phyloP scores from a whole-genome alignment of 1,284 basidiomycete genomes.

The Austroboletus rostrupii region DNA sequence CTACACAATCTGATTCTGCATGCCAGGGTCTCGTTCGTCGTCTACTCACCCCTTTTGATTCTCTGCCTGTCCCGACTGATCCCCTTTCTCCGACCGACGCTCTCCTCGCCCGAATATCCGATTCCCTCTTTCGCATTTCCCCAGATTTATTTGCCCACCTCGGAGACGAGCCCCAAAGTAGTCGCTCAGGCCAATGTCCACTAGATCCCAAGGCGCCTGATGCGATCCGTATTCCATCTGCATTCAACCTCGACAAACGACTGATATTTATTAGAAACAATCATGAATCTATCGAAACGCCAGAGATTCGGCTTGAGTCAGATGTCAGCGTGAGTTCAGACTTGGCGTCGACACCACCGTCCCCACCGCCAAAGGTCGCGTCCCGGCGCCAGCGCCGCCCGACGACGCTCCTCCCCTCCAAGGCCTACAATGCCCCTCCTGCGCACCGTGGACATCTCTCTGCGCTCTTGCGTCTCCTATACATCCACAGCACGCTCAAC shows the following conservation, averaged over 20 bases:
- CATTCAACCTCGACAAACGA: slow-evolving; percentile 51
- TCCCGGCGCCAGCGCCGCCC: slow-evolving; percentile 31
- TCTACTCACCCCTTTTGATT: slow-evolving; percentile 52
- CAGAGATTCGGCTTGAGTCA: slow-evolving; percentile 54
- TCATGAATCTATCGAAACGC: slow-evolving; percentile 31
- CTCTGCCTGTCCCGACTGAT: slow-evolving; percentile 43
- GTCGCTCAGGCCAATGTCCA: slow-evolving; percentile 36
- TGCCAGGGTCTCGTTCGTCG: slow-evolving; percentile 62
- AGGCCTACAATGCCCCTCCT: slow-evolving; percentile 40
- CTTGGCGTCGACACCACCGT: slow-evolving; percentile 15
- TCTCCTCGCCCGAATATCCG: slow-evolving; percentile 46
- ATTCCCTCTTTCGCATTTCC: slow-evolving; percentile 58
- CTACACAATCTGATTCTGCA: slow-evolving; percentile 5
- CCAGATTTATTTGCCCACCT: slow-evolving; percentile 47
- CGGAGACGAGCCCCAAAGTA: slow-evolving; percentile 48
- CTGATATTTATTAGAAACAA: slow-evolving; percentile 42
- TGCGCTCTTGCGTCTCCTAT: slow-evolving; percentile 66
- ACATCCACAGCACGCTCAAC: slow-evolving; percentile 66
- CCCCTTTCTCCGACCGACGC: slow-evolving; percentile 45
- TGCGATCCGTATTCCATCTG: slow-evolving; percentile 46
- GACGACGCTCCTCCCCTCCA: slow-evolving; percentile 53
- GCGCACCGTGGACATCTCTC: slow-evolving; percentile 61
- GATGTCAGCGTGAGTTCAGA: slow-evolving; percentile 24
- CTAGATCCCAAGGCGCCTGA: slow-evolving; percentile 50
- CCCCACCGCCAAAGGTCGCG: slow-evolving; percentile 8